phyloP scores from a whole-genome alignment of 108 stramenopile genomes.

The Chaetoceros muelleri region DNA sequence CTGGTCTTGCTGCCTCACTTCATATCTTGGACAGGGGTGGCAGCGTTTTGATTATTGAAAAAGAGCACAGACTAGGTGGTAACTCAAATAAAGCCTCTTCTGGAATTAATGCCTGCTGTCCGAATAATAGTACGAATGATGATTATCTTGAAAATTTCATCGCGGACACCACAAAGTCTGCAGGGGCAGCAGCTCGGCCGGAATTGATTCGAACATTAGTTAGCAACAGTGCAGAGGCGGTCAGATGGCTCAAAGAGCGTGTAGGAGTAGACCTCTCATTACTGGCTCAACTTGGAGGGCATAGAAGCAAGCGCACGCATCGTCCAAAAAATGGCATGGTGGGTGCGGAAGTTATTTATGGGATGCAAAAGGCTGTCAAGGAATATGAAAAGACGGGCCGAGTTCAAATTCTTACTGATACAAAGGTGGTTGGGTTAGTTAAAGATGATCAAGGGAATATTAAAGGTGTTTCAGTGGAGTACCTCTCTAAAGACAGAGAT shows the following conservation, averaged over 20 bases:
- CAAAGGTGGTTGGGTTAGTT: slow-evolving; percentile 45
- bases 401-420: slow-evolving; percentile 64
- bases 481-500: slow-evolving; percentile 8
- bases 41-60: slow-evolving; percentile 74
- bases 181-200: slow-evolving; percentile 48
- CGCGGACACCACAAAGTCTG: slow-evolving; percentile 71
- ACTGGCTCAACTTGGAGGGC: slow-evolving; percentile 84
- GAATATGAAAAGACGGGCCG: slow-evolving; percentile 61
- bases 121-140: slow-evolving; percentile 41
- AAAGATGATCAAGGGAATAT: slow-evolving; percentile 30
- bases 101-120: slow-evolving; percentile 85
- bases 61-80: slow-evolving; percentile 80
- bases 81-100: slow-evolving; percentile 91
- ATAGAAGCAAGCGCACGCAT: slow-evolving; percentile 77
- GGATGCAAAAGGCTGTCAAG: slow-evolving; percentile 71
- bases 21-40: slow-evolving; percentile 83
- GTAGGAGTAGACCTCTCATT: slow-evolving; percentile 75
- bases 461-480: slow-evolving; percentile 50
- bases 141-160: slow-evolving; percentile 64
- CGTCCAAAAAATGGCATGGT: slow-evolving; percentile 81
- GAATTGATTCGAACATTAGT: slow-evolving; percentile 69
- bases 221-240: slow-evolving; percentile 58
- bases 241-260: slow-evolving; percentile 69
- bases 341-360: slow-evolving; percentile 82
- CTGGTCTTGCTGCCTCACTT: slow-evolving; percentile 77